Percentiles rank a stretch among this genome's conserved stretches.
Evolutionary conservation across 805 yeast genomes (phyloP).

Genomic region (Isabelozyma rhagii): DNA sequence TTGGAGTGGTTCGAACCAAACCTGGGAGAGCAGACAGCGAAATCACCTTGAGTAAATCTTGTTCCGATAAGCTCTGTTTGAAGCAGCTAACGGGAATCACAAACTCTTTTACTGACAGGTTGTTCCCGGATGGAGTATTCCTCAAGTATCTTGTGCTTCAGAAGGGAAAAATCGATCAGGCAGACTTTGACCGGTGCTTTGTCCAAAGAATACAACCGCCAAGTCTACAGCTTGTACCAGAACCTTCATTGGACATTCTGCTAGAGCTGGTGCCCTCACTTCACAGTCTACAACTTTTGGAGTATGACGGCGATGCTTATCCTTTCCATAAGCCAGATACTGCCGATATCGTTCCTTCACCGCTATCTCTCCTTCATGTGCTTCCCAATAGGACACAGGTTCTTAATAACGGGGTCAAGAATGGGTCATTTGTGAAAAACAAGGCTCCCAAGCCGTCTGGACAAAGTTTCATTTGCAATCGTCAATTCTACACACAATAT

Average conservation of each 20-base stretch:
- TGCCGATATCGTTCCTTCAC: constrained; percentile 21
- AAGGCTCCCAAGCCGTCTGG: constrained; percentile 44
- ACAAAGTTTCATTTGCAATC: constrained; percentile 36
- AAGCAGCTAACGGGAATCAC: constrained; percentile 57
- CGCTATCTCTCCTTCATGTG: constrained; percentile 26
- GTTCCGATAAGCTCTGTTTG: constrained; percentile 78
- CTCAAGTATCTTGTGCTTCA: constrained; percentile 53
- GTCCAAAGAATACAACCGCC: constrained; percentile 7
- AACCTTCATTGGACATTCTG: too few species aligned
- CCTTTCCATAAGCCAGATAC: constrained; percentile 18
- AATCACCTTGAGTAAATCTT: constrained; percentile 73
- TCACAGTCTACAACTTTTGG: constrained; percentile 16
- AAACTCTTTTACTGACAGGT: constrained; percentile 41
- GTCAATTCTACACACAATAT: constrained; percentile 12
- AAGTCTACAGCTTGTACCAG: too few species aligned
- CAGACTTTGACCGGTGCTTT: constrained; percentile 44
- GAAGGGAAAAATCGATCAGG: constrained; percentile 15
- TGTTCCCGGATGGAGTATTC: constrained; percentile 30
- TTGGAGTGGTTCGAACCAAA: constrained; percentile 80
- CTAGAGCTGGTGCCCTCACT: background rate
- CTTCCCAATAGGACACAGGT: constrained; percentile 29
- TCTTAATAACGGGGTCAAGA: constrained; percentile 57
- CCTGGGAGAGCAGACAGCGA: constrained; percentile 87
- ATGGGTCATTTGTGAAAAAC: constrained; percentile 51
- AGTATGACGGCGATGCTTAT: constrained; percentile 18